Evolutionary conservation across 805 yeast species (phyloP), one percentile per base, ranked within the genome.

Genomic region (Metschnikowia proteae): DNA sequence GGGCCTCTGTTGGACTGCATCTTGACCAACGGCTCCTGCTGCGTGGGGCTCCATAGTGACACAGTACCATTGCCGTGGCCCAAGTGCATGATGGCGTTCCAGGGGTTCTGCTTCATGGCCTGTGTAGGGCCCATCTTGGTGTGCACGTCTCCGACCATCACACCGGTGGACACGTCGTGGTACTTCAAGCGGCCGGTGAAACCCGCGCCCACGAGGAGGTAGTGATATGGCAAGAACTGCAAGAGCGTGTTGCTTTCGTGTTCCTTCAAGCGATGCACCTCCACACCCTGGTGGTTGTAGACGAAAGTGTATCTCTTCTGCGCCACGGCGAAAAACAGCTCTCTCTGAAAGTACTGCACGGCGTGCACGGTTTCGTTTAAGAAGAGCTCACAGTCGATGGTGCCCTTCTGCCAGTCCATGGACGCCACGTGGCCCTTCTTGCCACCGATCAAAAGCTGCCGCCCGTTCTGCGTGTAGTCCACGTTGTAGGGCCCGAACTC

Each of bases 101-200:
- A 89, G 3, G 96, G 96, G 63, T 92, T 94, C 59, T 88, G 96
- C 45, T 84, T 73, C 90, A 92, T 82, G 5, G 92, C 78, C 42
- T 84, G 83, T 0, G 96, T 86, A 17, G 98, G 96, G 1, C 99
- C 99, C 54, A 88, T 67, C 65, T 86, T 89, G 6, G 97, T 90
- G 62, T 91, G 79, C 29, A 83, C 71, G 65, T 94, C 98, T 38
- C 89, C 76, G 1, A 91, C 94, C 31, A 89, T 70, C 41, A 76
- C 80, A 52, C 99, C 99, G 0, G 98, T 94, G 3, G 97, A 85
- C 2, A 91, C 95, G 67, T 94, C 99, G 62, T 94, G 98, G 67
- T 88, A 94, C 68, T 87, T 88, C 52, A 94, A 74, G 67, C 77
- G 86, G 5, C 97, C 97, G 2, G 96, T 81, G 58, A 86, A 83